These are phyloP conservation scores for Tricholoma sp. DNA, from an alignment of 768 basidiomycete species.

Conservation along the genomic window DNA sequence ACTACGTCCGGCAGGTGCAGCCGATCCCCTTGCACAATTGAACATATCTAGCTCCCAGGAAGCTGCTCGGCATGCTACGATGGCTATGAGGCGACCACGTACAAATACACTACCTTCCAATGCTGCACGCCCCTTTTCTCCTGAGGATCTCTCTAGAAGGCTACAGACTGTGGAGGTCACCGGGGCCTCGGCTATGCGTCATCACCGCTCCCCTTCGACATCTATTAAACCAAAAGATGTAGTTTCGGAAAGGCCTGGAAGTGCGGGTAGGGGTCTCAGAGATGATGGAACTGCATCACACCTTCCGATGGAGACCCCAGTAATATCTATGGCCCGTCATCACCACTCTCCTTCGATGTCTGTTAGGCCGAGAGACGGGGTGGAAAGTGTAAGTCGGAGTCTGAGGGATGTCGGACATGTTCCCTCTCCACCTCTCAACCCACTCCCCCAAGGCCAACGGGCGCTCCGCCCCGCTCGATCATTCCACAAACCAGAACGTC, in stretches of 20 bases:
- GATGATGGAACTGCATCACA: slow-evolving; percentile 2
- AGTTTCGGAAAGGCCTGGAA: slow-evolving; percentile 8
- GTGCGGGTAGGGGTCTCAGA: slow-evolving; percentile 12
- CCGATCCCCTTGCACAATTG: slow-evolving; percentile 7
- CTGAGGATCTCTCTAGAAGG: slow-evolving; percentile 56
- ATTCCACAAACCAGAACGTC: slow-evolving; percentile 47
- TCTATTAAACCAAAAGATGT: slow-evolving; percentile 6
- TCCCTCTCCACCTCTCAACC: slow-evolving; percentile 5
- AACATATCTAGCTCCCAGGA: slow-evolving; percentile 31
- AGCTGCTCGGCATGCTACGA: slow-evolving; percentile 32
- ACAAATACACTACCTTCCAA: slow-evolving; percentile 41
- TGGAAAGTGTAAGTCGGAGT: slow-evolving; percentile 14
- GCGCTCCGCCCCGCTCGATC: slow-evolving; percentile 50
- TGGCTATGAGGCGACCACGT: slow-evolving; percentile 31
- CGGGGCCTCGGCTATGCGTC: slow-evolving; percentile 14
- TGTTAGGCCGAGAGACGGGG: slow-evolving; percentile 5
- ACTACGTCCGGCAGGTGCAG: slow-evolving; percentile 34
- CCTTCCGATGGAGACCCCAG: slow-evolving; percentile 8
- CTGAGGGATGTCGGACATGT: slow-evolving; percentile 7
- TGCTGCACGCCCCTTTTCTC: slow-evolving; percentile 36
- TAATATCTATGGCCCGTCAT: slow-evolving; percentile 13
- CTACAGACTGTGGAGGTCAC: slow-evolving; percentile 46
- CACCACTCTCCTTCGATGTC: slow-evolving; percentile 2
- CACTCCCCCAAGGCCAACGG: slow-evolving; percentile 8
- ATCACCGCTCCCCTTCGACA: slow-evolving; percentile 4